phyloP scores from a whole-genome alignment of 2,329 filamentous ascomycete species.

The Metarhizium sp. region DNA sequence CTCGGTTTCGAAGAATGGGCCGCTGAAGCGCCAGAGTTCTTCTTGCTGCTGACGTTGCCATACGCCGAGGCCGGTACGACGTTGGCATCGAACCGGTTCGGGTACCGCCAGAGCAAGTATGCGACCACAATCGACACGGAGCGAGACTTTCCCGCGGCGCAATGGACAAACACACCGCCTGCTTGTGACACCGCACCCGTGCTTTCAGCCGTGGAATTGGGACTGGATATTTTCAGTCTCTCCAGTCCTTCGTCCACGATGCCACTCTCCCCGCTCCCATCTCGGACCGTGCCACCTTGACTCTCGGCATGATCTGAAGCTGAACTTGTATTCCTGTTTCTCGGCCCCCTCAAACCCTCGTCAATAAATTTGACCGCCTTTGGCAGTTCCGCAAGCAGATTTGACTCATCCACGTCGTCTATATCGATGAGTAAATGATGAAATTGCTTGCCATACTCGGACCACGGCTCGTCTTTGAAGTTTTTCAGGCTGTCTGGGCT shows the following conservation, averaged over 20 bases:
- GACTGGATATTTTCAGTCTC: background rate
- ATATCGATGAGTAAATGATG: conserved; percentile 73
- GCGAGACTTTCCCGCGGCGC: conserved; percentile 93
- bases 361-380: conserved; percentile 76
- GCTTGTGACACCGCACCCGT: conserved; percentile 1
- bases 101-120: conserved; percentile 67
- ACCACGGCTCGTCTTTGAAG: conserved; percentile 39
- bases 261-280: background rate
- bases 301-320: conserved; percentile 4
- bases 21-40: background rate
- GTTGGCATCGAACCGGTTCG: conserved; percentile 39
- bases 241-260: conserved; percentile 7
- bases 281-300: background rate
- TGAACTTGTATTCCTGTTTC: background rate
- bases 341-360: conserved; percentile 45
- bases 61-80: conserved; percentile 17
- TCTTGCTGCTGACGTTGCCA: conserved; percentile 6
- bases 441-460: conserved; percentile 46
- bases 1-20: background rate
- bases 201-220: background rate
- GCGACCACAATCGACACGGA: conserved; percentile 79
- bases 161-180: conserved; percentile 51
- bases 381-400: conserved; percentile 74
- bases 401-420: conserved; percentile 84
- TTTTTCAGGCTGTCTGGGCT: conserved; percentile 26